A percentile compares a stretch with the other conserved stretches of the same genome.
Evolutionary conservation across 768 basidiomycete genomes (phyloP).

Genomic region (Leccinum boreale): DNA sequence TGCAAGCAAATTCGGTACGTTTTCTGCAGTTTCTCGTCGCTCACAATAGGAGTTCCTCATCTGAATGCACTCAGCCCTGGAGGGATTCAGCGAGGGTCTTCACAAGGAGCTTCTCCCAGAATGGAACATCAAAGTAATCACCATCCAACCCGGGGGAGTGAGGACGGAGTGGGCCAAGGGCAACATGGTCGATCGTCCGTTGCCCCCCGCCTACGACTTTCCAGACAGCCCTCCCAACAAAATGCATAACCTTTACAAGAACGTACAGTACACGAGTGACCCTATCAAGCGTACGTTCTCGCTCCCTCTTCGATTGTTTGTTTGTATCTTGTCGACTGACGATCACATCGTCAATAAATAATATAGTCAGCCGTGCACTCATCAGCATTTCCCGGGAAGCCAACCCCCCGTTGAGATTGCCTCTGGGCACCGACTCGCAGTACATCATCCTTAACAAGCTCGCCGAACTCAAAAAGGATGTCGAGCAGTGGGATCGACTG

Average conservation of each 20-base stretch:
- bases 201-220: constrained; percentile 15
- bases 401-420: constrained; percentile 21
- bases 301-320: not conserved
- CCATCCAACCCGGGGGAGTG: constrained; percentile 20
- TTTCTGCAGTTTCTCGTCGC: not conserved
- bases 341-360: not conserved
- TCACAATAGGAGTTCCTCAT: too few species aligned
- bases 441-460: constrained; percentile 15
- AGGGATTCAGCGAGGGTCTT: constrained; percentile 25
- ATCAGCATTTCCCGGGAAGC: constrained; percentile 15
- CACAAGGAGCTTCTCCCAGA: constrained; percentile 22
- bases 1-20: constrained; percentile 24
- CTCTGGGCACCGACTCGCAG: constrained; percentile 20
- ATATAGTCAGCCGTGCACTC: constrained; percentile 20
- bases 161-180: constrained; percentile 21
- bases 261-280: not conserved
- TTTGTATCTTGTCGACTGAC: not conserved
- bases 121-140: constrained; percentile 28
- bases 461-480: constrained; percentile 13
- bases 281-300: constrained; percentile 11
- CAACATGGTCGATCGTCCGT: constrained; percentile 11
- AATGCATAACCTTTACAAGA: constrained; percentile 10
- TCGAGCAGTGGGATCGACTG: constrained; percentile 13
- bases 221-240: constrained; percentile 16
- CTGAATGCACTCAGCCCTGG: constrained; percentile 14